Evolutionary conservation across 2,329 filamentous ascomycete species (phyloP).

Genomic region (Pestalotiopsis sp.): DNA sequence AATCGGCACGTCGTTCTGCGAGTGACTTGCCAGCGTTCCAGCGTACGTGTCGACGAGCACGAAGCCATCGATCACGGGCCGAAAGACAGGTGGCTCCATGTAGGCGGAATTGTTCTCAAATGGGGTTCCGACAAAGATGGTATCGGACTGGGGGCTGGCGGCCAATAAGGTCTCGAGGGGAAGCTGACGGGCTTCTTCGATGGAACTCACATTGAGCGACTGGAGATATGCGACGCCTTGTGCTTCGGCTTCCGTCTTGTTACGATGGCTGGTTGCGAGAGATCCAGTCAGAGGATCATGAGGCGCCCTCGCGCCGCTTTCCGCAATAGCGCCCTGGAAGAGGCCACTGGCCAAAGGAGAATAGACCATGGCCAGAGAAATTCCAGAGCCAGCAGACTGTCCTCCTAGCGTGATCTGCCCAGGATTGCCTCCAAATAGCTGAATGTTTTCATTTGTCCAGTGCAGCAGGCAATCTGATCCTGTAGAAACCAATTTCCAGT

Average conservation of each 20-base stretch:
- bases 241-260: constrained; percentile 22
- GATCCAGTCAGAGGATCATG: constrained; percentile 30
- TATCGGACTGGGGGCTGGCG: constrained; percentile 21
- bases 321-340: constrained; percentile 31
- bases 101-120: constrained; percentile 22
- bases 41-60: constrained; percentile 28
- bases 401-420: constrained; percentile 19
- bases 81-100: constrained; percentile 27
- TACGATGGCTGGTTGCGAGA: constrained; percentile 28
- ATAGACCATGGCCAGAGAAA: constrained; percentile 26
- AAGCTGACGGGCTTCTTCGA: constrained; percentile 22
- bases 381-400: constrained; percentile 20
- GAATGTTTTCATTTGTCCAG: constrained; percentile 11
- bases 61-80: constrained; percentile 31
- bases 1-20: constrained; percentile 27
- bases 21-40: constrained; percentile 16
- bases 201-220: constrained; percentile 22
- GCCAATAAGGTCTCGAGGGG: constrained; percentile 18
- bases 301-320: constrained; percentile 32
- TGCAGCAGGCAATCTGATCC: constrained; percentile 25
- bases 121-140: constrained; percentile 25
- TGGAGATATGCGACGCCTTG: constrained; percentile 21
- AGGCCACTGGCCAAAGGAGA: constrained; percentile 25
- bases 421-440: constrained; percentile 24
- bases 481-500: constrained; percentile 31